These are phyloP conservation scores for Phytophthora pseudosyringae DNA, from an alignment of 352 stramenopile species.

Conservation along the genomic window DNA sequence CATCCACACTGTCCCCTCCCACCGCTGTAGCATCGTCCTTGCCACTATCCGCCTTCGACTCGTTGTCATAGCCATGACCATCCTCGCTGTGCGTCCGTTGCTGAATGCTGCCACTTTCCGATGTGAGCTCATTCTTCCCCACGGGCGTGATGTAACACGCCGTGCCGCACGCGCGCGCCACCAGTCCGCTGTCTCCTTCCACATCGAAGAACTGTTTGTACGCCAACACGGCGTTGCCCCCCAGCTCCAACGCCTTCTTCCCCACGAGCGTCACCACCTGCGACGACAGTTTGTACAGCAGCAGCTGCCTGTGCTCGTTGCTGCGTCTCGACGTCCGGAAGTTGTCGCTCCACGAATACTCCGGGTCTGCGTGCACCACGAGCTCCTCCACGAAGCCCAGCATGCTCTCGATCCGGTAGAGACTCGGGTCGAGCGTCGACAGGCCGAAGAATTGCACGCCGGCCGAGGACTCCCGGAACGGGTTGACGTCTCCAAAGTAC, in stretches of 20 bases:
- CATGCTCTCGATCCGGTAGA: slow-evolving; percentile 91
- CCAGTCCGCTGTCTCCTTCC: slow-evolving; percentile 97
- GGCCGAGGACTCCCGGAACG: slow-evolving; percentile 97
- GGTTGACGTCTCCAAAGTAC: slow-evolving; percentile 98
- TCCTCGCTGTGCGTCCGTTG: slow-evolving; percentile 46
- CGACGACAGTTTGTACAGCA: slow-evolving; percentile 96
- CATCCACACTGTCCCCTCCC: slow-evolving; percentile 41
- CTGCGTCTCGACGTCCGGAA: slow-evolving; percentile 92
- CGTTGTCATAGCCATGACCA: slow-evolving; percentile 41
- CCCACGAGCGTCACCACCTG: slow-evolving; percentile 89
- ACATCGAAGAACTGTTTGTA: slow-evolving; percentile 99
- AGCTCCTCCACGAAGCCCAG: slow-evolving; percentile 96
- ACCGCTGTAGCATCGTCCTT: slow-evolving; percentile 40
- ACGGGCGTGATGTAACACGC: slow-evolving; percentile 79
- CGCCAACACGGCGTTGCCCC: slow-evolving; percentile 97
- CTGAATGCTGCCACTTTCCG: slow-evolving; percentile 22
- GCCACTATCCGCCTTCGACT: slow-evolving; percentile 32
- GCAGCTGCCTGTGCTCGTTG: slow-evolving; percentile 96
- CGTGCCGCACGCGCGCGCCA: slow-evolving; percentile 97
- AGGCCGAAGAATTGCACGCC: slow-evolving; percentile 98
- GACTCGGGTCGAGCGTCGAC: slow-evolving; percentile 91
- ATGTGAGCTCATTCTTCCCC: slow-evolving; percentile 52
- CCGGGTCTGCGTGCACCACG: slow-evolving; percentile 97
- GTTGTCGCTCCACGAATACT: slow-evolving; percentile 98
- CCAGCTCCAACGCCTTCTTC: slow-evolving; percentile 97